phyloP scores from a whole-genome alignment of 257 asterid genomes.

The Gentiana dahurica region DNA sequence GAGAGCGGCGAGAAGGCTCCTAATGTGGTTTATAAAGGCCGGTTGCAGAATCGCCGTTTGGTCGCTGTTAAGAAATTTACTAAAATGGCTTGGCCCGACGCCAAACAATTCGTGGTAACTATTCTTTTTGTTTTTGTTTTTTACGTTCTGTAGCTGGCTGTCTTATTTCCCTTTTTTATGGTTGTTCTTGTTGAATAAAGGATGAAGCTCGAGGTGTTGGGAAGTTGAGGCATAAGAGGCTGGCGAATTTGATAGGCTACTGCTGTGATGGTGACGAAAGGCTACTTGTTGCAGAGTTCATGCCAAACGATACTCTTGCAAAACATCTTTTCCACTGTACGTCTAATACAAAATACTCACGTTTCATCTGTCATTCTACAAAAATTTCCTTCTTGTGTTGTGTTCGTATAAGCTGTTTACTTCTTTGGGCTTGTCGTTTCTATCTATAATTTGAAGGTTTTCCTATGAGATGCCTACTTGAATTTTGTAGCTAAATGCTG shows the following conservation, averaged over 20 bases:
- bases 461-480: too few species aligned
- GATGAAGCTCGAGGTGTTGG: conserved; percentile 98
- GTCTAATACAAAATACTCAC: conserved; percentile 22
- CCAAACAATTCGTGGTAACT: conserved; percentile 80
- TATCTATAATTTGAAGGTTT: too few species aligned
- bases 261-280: conserved; percentile 98
- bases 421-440: too few species aligned
- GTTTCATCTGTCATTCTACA: conserved; percentile 19
- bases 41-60: conserved; percentile 75
- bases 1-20: conserved; percentile 98
- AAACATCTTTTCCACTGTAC: conserved; percentile 21
- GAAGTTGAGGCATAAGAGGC: conserved; percentile 86
- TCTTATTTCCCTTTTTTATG: neutral
- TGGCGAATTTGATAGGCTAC: conserved; percentile 93
- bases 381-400: too few species aligned
- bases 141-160: neutral
- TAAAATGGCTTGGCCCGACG: conserved; percentile 92
- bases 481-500: too few species aligned
- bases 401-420: too few species aligned
- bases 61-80: conserved; percentile 89
- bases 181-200: conserved; percentile 20
- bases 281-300: conserved; percentile 88
- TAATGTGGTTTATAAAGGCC: conserved; percentile 75
- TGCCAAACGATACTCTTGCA: conserved; percentile 97
- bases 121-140: neutral